Evolutionary conservation across 192 early-diverging fungal species (phyloP).

Genomic region (Jimgerdemannia flammicorona): DNA sequence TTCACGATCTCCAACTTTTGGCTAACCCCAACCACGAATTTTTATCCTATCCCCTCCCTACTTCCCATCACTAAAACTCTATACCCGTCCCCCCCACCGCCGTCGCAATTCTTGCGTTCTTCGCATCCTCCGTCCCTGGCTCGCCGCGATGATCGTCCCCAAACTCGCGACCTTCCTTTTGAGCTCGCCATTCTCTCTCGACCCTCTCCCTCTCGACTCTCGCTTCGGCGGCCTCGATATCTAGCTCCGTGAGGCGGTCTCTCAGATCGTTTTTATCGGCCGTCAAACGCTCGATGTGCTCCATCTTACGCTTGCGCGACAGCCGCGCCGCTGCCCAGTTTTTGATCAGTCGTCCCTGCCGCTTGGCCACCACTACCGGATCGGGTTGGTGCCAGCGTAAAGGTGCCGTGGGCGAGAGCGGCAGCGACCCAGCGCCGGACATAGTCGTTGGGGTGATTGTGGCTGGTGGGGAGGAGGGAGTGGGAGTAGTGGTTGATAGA

Average conservation of each 20-base stretch:
- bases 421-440: no score
- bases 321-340: slow-evolving; percentile 86
- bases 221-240: slow-evolving; percentile 41
- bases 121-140: no score
- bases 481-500: background rate
- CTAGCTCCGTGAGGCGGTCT: slow-evolving; percentile 53
- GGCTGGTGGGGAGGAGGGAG: background rate
- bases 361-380: slow-evolving; percentile 46
- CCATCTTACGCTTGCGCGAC: slow-evolving; percentile 87
- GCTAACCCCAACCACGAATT: no score
- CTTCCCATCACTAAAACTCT: no score
- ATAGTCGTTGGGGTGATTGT: background rate
- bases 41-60: no score
- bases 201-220: background rate
- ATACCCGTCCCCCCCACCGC: no score
- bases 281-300: slow-evolving; percentile 53
- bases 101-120: no score
- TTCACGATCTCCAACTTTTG: no score
- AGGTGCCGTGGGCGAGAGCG: background rate
- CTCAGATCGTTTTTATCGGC: slow-evolving; percentile 59
- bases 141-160: slow-evolving; percentile 28
- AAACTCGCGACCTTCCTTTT: slow-evolving; percentile 39
- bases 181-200: slow-evolving; percentile 43
- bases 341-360: slow-evolving; percentile 86
- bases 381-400: background rate